Base-by-base conservation (phyloP, 495 filamentous ascomycete genomes). In the Neurospora sp. region DNA sequence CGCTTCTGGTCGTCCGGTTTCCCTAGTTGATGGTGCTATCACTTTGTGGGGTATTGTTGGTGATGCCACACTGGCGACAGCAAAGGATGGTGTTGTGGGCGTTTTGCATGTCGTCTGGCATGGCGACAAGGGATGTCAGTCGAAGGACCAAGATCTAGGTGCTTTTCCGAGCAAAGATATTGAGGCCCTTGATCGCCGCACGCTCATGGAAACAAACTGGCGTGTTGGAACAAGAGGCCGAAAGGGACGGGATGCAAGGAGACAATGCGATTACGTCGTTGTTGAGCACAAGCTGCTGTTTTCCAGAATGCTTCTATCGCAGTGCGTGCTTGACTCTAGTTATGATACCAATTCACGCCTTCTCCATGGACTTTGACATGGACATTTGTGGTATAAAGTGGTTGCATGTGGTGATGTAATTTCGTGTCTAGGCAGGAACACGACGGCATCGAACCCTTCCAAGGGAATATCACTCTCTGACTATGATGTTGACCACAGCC, bases 71-170 rank as follows among this genome's bases (percentile, higher is more conserved):
- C 76, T 69, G 70, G 77, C 72, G 74, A 70, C 72, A 72, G 72
- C 62, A 72, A 72, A 71, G 74, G 76, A 62, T 38, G 75, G 74
- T 73, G 79, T 82, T 73, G 79, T 82, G 84, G 86, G 87, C 86
- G 83, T 87, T 85, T 79, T 78, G 85, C 86, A 87, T 81, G 81
- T 83, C 82, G 79, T 82, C 82, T 76, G 75, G 72, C 73, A 39
- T 73, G 76, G 69, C 71, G 75, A 73, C 54, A 72, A 72, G 42
- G 62, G 31, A 70, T 73, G 41, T 44, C 42, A 42, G 71, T 69
- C 74, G 38, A 70, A 35, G 5, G 42, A 62, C 40, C 42, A 39
- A 60, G 71, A 69, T 40, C 1, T 42, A 5, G 31, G 23, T 9
- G 46, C 66, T 16, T 12, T 35, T 60, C 41, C 18, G 31, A 72